Conservation (phyloP, 805 yeast species). For the Candida fluviatilis region DNA sequence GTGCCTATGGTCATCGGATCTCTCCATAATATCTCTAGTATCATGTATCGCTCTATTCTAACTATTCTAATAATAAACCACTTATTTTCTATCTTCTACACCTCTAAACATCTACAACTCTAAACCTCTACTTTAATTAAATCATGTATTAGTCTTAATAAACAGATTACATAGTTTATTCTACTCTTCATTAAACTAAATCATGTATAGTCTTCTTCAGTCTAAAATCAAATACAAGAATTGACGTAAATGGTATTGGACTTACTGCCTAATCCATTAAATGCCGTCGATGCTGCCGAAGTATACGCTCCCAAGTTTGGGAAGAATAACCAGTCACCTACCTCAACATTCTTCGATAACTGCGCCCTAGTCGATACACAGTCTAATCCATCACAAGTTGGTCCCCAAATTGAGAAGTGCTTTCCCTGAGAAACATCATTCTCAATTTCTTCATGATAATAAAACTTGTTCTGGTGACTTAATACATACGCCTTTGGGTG, state of each 20-base stretch:
- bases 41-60: no score
- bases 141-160: no score
- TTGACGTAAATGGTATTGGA: slow-evolving; percentile 60
- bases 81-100: no score
- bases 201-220: no score
- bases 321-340: slow-evolving; percentile 94
- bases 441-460: slow-evolving; percentile 21
- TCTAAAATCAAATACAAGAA: no score
- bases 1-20: no score
- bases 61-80: no score
- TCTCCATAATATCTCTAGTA: no score
- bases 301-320: slow-evolving; percentile 88
- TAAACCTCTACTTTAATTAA: no score
- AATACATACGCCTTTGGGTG: slow-evolving; percentile 67
- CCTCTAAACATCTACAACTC: no score
- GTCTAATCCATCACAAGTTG: slow-evolving; percentile 96
- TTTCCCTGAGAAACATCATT: slow-evolving; percentile 13
- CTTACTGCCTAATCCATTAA: slow-evolving; percentile 77
- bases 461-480: slow-evolving; percentile 47
- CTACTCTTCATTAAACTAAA: no score
- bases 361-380: slow-evolving; percentile 55
- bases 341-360: slow-evolving; percentile 57
- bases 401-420: slow-evolving; percentile 88
- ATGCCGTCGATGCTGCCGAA: slow-evolving; percentile 83
- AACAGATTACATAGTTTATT: no score